These are phyloP conservation scores for Gloeopeniophorella convolvens DNA, from an alignment of 768 basidiomycete species.

Conservation along the genomic window DNA sequence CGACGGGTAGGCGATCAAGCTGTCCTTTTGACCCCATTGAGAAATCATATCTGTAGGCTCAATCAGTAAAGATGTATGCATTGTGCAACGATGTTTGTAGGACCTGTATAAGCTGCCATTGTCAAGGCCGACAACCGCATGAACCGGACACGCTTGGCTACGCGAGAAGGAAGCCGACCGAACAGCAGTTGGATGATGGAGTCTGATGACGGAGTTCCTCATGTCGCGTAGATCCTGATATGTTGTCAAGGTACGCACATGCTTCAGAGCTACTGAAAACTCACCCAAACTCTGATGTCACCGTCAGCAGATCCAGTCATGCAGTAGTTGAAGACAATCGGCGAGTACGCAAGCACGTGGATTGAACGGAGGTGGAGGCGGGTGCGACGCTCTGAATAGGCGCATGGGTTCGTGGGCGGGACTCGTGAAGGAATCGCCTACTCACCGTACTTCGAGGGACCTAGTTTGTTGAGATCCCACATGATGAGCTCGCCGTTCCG, in stretches of 20 bases:
- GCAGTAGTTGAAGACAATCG: slow-evolving; percentile 62
- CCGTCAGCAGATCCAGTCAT: slow-evolving; percentile 79
- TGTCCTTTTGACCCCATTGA: slow-evolving; percentile 70
- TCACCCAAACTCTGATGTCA: slow-evolving; percentile 74
- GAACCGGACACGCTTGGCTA: slow-evolving; percentile 54
- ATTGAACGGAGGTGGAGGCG: slow-evolving; percentile 71
- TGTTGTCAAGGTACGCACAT: slow-evolving; percentile 1
- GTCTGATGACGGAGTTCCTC: slow-evolving; percentile 59
- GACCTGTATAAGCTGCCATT: slow-evolving; percentile 46
- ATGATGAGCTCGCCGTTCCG: slow-evolving; percentile 77
- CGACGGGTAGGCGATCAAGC: slow-evolving; percentile 65
- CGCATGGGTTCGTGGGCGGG: background rate
- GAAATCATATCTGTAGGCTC: slow-evolving; percentile 59
- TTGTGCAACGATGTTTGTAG: slow-evolving; percentile 11
- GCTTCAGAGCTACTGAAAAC: slow-evolving; percentile 19
- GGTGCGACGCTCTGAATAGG: slow-evolving; percentile 49
- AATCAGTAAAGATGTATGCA: background rate
- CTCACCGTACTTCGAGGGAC: slow-evolving; percentile 63
- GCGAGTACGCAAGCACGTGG: slow-evolving; percentile 60
- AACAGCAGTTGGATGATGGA: slow-evolving; percentile 64
- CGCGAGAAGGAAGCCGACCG: slow-evolving; percentile 69
- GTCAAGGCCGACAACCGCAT: slow-evolving; percentile 42
- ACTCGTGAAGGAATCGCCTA: background rate
- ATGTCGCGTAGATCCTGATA: slow-evolving; percentile 67
- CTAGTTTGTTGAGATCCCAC: slow-evolving; percentile 71